Evolutionary conservation across 345 rosid species (phyloP).

Genomic region (Lepidium sativum): DNA sequence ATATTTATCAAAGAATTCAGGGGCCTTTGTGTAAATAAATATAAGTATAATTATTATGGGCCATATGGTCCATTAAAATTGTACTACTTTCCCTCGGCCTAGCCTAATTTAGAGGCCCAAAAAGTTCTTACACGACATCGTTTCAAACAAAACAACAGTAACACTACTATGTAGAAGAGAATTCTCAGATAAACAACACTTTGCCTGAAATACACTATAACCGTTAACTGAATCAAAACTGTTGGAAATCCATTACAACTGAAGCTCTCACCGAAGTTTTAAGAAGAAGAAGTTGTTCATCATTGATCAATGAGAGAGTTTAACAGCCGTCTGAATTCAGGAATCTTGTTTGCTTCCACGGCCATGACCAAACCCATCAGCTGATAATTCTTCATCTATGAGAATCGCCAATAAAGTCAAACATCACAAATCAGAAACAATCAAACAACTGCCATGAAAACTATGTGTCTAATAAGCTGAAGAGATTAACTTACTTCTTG

Average conservation of each 20-base stretch:
- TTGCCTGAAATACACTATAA: neutral
- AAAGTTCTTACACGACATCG: neutral
- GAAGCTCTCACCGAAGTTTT: neutral
- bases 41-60: neutral
- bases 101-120: neutral
- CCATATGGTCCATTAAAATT: neutral
- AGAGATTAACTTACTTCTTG: slow-evolving; percentile 48
- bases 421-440: neutral
- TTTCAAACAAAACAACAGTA: neutral
- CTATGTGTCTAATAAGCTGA: too few species aligned
- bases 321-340: slow-evolving; percentile 49
- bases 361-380: slow-evolving; percentile 67
- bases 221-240: slow-evolving; percentile 3
- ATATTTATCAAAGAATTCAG: neutral
- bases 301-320: slow-evolving; percentile 44
- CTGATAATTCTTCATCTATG: slow-evolving; percentile 64
- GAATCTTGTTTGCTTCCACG: slow-evolving; percentile 48
- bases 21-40: neutral
- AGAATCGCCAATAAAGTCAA: neutral
- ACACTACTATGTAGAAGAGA: neutral
- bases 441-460: too few species aligned
- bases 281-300: neutral
- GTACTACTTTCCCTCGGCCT: neutral
- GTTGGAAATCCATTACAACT: neutral
- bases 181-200: neutral